Percentiles rank a stretch among this genome's conserved stretches.
Evolutionary conservation across 2,329 filamentous ascomycete species (phyloP).

Genomic region (Xylaria sp.): DNA sequence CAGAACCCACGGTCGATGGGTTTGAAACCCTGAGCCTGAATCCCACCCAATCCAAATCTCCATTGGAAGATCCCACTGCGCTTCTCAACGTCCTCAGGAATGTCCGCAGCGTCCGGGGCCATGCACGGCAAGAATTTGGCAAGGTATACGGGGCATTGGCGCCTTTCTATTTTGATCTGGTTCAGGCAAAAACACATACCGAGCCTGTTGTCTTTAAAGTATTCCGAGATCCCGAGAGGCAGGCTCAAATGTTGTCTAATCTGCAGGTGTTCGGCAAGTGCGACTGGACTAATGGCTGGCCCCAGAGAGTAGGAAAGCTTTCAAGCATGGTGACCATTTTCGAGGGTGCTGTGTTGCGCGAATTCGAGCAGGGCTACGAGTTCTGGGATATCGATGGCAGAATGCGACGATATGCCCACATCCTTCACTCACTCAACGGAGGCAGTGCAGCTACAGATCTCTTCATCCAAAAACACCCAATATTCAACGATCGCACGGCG

Average conservation of each 20-base stretch:
- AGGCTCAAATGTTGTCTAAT: conserved; percentile 89
- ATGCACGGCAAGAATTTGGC: conserved; percentile 89
- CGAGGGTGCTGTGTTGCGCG: conserved; percentile 87
- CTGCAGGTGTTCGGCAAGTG: conserved; percentile 81
- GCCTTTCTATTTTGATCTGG: conserved; percentile 89
- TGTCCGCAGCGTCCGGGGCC: conserved; percentile 82
- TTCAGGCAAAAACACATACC: conserved; percentile 75
- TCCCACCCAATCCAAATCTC: conserved; percentile 55
- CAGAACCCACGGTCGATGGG: conserved; percentile 64
- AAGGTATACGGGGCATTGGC: conserved; percentile 89
- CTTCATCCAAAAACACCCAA: conserved; percentile 88
- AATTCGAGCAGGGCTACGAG: conserved; percentile 94
- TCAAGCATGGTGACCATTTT: conserved; percentile 82
- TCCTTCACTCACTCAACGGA: conserved; percentile 84
- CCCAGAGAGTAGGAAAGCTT: conserved; percentile 76
- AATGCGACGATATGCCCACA: conserved; percentile 90
- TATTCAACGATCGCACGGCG: conserved; percentile 79
- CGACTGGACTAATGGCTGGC: conserved; percentile 82
- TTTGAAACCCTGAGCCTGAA: conserved; percentile 80
- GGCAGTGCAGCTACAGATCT: conserved; percentile 81
- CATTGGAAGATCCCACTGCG: conserved; percentile 68
- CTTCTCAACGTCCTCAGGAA: conserved; percentile 76
- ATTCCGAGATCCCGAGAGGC: conserved; percentile 88
- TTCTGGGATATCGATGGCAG: conserved; percentile 86
- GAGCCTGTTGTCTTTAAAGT: conserved; percentile 87